Evolutionary conservation across 345 rosid species (phyloP).

Genomic region (Lepidium sativum): DNA sequence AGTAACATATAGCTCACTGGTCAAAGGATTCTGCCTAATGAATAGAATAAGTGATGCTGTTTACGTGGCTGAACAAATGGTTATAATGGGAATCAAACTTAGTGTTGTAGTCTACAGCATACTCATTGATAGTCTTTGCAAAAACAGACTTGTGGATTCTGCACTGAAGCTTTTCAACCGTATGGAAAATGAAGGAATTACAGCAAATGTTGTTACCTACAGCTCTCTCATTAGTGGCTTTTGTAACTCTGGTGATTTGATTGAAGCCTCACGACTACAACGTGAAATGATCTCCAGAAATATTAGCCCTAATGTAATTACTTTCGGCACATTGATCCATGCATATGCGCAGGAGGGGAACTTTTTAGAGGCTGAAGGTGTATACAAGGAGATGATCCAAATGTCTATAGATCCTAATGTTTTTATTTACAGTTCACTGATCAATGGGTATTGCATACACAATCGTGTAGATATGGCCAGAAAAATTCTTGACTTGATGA

Average conservation of each 20-base stretch:
- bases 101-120: slow-evolving; percentile 7
- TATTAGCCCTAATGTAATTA: slow-evolving; percentile 12
- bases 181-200: slow-evolving; percentile 6
- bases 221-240: slow-evolving; percentile 21
- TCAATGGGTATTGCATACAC: slow-evolving; percentile 8
- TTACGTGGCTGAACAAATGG: slow-evolving; percentile 11
- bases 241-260: slow-evolving; percentile 6
- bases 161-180: not conserved
- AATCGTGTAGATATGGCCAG: slow-evolving; percentile 12
- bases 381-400: slow-evolving; percentile 11
- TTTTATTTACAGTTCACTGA: slow-evolving; percentile 17
- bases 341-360: not conserved
- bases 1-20: slow-evolving; percentile 11
- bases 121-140: slow-evolving; percentile 20
- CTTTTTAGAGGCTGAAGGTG: not conserved
- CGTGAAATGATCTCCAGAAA: not conserved
- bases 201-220: slow-evolving; percentile 20
- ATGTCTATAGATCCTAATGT: slow-evolving; percentile 18
- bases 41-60: not conserved
- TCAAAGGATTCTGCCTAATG: slow-evolving; percentile 5
- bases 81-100: not conserved
- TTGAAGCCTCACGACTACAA: not conserved
- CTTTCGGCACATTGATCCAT: slow-evolving; percentile 13
- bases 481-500: not conserved
- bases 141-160: not conserved